A percentile compares a stretch with the other conserved stretches of the same genome.
phyloP scores from a whole-genome alignment of 495 filamentous ascomycete species.

The Jackrogersella minutella region DNA sequence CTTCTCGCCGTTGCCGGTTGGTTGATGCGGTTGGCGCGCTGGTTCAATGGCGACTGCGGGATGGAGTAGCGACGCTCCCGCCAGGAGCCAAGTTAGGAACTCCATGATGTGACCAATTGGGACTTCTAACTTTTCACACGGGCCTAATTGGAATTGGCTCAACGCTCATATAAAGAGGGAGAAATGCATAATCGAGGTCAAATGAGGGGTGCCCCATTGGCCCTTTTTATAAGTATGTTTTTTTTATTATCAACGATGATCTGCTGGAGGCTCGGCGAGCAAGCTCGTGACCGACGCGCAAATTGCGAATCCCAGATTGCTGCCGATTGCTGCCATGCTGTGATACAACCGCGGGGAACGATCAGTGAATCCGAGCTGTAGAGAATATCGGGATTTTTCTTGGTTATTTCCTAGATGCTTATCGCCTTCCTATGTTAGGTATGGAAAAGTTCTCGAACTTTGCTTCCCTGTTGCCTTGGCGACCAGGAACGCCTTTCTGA shows the following conservation, averaged over 20 bases:
- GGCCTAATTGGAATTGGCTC: neutral
- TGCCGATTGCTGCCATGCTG: conserved; percentile 7
- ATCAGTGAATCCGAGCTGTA: conserved; percentile 3
- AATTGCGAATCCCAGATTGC: conserved; percentile 30
- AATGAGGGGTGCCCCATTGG: neutral
- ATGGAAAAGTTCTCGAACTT: conserved; percentile 15
- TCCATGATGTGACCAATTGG: conserved; percentile 29
- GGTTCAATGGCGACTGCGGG: conserved; percentile 47
- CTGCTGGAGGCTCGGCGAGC: conserved; percentile 14
- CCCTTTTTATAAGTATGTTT: conserved; percentile 23
- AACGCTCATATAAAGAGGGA: neutral
- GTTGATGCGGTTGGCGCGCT: conserved; percentile 49
- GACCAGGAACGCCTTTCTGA: conserved; percentile 11
- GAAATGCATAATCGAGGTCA: neutral
- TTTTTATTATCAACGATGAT: neutral
- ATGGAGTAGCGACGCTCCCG: conserved; percentile 22
- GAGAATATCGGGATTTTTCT: conserved; percentile 1
- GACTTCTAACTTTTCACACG: neutral
- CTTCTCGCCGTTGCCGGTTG: conserved; percentile 49
- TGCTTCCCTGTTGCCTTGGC: conserved; percentile 35
- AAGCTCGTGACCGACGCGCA: conserved; percentile 31
- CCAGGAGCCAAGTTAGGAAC: conserved; percentile 18
- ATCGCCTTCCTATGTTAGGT: conserved; percentile 32
- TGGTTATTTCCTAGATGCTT: conserved; percentile 28
- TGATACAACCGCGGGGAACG: conserved; percentile 37